Conservation (phyloP, 176 grass and related monocot genomes). For the Areca catechu region DNA sequence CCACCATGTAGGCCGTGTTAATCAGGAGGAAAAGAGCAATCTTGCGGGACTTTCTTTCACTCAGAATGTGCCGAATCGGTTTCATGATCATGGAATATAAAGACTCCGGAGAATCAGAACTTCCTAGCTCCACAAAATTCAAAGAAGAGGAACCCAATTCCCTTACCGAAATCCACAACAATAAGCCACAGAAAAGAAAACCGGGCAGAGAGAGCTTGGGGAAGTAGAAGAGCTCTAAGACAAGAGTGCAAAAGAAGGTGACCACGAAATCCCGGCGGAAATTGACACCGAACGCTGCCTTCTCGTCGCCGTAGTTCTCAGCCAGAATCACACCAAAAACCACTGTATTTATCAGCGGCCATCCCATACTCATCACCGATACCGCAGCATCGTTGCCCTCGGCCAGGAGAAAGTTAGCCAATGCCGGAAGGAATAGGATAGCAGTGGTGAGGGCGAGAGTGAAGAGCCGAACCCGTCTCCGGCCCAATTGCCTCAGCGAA, state of each 20-base stretch:
- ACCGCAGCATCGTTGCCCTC: conserved; percentile 6
- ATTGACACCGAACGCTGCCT: conserved; percentile 21
- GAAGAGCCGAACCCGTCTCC: conserved; percentile 15
- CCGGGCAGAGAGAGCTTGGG: conserved; percentile 62
- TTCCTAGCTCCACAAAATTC: conserved; percentile 52
- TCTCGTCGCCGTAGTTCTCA: conserved; percentile 40
- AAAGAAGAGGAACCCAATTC: conserved; percentile 42
- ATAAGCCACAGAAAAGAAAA: conserved; percentile 61
- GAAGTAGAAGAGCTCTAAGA: conserved; percentile 83
- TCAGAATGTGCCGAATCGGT: conserved; percentile 74
- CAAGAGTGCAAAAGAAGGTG: conserved; percentile 70
- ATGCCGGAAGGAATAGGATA: conserved; percentile 49
- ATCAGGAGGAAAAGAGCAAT: conserved; percentile 86
- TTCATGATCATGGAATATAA: conserved; percentile 57
- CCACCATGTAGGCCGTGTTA: conserved; percentile 84
- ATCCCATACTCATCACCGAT: conserved; percentile 33
- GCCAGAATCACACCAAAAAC: conserved; percentile 60
- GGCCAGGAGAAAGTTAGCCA: conserved; percentile 36
- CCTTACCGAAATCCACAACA: conserved; percentile 60
- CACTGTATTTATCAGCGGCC: conserved; percentile 53
- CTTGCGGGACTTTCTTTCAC: conserved; percentile 73
- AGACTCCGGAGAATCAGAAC: conserved; percentile 28
- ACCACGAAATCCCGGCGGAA: conserved; percentile 54
- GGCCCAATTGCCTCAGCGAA: conserved; percentile 41
- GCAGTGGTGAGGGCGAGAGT: conserved; percentile 33